A percentile compares a stretch with the other conserved stretches of the same genome.
Evolutionary conservation across 306 rosid species (phyloP).

Genomic region (Fagus sylvatica): DNA sequence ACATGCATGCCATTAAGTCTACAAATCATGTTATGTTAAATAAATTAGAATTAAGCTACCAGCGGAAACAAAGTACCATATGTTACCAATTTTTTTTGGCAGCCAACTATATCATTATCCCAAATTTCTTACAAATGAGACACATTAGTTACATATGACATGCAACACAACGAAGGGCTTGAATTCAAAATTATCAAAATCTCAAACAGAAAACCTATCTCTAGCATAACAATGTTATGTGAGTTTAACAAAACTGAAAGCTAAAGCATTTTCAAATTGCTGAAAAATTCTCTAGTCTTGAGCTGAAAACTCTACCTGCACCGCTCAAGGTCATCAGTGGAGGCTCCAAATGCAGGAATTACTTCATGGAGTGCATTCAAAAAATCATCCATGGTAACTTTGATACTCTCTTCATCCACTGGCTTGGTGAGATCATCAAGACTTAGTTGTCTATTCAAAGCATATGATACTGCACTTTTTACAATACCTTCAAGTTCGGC

Average conservation of each 20-base stretch:
- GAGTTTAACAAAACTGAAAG: constrained; percentile 26
- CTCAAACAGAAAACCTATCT: background rate
- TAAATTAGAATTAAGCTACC: background rate
- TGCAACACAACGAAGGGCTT: background rate
- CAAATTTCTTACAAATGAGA: background rate
- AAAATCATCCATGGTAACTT: constrained; percentile 94
- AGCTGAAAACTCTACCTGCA: constrained; percentile 64
- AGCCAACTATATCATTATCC: background rate
- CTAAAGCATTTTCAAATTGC: constrained; percentile 4
- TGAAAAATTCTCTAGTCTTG: constrained; percentile 3
- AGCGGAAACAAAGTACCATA: background rate
- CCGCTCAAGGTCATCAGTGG: constrained; percentile 94
- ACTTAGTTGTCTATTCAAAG: constrained; percentile 92
- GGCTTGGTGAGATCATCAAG: constrained; percentile 91
- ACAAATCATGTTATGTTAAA: constrained; percentile 32
- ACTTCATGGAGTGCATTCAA: constrained; percentile 82
- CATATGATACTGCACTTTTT: constrained; percentile 97
- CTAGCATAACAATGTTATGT: background rate
- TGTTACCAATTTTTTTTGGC: background rate
- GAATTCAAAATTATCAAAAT: background rate
- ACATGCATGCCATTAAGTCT: constrained; percentile 91
- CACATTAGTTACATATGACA: background rate
- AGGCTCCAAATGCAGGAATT: constrained; percentile 92
- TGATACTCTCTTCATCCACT: constrained; percentile 94
- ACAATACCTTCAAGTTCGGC: constrained; percentile 99